Conservation (phyloP, 805 yeast species). For the Candida xiaguanensis region DNA sequence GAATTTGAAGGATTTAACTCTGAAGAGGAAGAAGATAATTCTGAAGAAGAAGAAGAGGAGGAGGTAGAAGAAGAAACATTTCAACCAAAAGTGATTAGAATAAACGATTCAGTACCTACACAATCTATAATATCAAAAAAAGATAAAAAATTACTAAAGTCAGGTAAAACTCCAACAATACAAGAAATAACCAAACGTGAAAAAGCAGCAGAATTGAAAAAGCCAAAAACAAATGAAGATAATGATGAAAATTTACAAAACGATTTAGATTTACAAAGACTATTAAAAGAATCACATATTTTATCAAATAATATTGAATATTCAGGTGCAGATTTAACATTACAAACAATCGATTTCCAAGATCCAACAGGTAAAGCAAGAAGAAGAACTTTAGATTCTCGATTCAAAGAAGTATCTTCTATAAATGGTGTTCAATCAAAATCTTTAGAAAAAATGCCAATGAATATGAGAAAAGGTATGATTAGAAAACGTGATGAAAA, state of each 20-base stretch:
- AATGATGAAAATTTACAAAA: conserved; percentile 56
- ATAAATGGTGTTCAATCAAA: conserved; percentile 36
- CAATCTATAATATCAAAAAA: conserved; percentile 34
- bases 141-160: conserved; percentile 50
- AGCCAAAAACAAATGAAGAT: conserved; percentile 33
- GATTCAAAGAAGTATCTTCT: conserved; percentile 46
- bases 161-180: conserved; percentile 60
- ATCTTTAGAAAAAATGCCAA: conserved; percentile 77
- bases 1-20: conserved; percentile 13
- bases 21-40: conserved; percentile 2
- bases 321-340: conserved; percentile 68
- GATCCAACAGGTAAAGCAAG: conserved; percentile 69
- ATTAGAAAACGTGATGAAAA: conserved; percentile 51
- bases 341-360: conserved; percentile 58
- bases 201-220: conserved; percentile 23
- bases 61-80: conserved; percentile 11
- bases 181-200: conserved; percentile 25
- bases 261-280: conserved; percentile 69
- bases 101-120: conserved; percentile 18
- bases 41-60: conserved; percentile 11
- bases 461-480: conserved; percentile 85
- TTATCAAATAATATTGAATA: conserved; percentile 38
- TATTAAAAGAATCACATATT: conserved; percentile 70
- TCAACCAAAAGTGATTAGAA: conserved; percentile 48
- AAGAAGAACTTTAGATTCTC: conserved; percentile 55